A percentile compares a stretch with the other conserved stretches of the same genome.
Evolutionary conservation across 164 flowering plant species (phyloP).

Genomic region (Sedum album): DNA sequence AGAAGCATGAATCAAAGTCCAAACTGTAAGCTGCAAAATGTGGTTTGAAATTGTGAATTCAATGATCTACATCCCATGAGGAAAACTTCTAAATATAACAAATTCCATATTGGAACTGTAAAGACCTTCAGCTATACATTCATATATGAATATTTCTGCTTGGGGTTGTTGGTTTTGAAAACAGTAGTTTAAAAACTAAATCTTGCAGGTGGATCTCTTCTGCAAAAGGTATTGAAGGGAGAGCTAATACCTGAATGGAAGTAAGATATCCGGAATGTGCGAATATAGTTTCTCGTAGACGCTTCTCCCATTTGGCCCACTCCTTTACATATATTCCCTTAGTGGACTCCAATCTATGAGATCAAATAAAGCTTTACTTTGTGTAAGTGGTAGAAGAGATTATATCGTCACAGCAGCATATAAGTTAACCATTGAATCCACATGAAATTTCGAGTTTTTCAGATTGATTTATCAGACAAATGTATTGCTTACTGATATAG

Average conservation of each 20-base stretch:
- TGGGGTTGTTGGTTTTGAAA: background rate
- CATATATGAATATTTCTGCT: background rate
- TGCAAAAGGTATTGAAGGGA: background rate
- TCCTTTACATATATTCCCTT: conserved; percentile 77
- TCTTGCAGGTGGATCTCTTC: background rate
- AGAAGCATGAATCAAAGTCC: background rate
- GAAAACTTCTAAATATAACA: background rate
- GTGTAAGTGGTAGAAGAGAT: too few relatives aligned
- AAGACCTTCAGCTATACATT: background rate
- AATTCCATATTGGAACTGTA: background rate
- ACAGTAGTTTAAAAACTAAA: background rate
- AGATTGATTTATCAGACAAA: too few relatives aligned
- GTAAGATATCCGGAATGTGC: conserved; percentile 48
- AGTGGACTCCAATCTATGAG: conserved; percentile 54
- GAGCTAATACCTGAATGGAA: conserved; percentile 59
- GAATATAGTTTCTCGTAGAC: conserved; percentile 42
- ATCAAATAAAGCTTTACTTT: too few relatives aligned
- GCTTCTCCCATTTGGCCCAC: conserved; percentile 87
- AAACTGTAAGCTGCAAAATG: background rate
- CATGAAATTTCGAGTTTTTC: too few relatives aligned
- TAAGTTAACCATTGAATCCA: too few relatives aligned
- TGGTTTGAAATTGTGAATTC: background rate
- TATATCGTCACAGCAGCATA: too few relatives aligned
- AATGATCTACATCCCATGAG: too few relatives aligned
- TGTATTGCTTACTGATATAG: too few relatives aligned